phyloP scores from a whole-genome alignment of 2,329 filamentous ascomycete genomes.

The Microsporum canis region DNA sequence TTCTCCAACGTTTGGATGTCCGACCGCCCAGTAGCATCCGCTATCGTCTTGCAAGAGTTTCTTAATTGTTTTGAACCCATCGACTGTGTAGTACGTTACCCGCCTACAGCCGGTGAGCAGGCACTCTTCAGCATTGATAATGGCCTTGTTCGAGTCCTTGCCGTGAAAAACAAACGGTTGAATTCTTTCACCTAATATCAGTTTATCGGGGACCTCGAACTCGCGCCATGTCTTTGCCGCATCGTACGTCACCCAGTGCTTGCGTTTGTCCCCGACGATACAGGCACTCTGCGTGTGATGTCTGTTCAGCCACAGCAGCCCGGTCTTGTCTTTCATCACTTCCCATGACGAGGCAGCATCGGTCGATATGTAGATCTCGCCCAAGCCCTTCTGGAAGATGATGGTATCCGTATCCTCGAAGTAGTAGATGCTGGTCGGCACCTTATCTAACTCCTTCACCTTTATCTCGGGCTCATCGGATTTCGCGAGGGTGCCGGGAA shows the following conservation, averaged over 20 bases:
- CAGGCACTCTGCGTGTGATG: slow-evolving; percentile 71
- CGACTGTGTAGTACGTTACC: slow-evolving; percentile 60
- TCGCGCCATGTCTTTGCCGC: slow-evolving; percentile 67
- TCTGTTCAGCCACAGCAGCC: slow-evolving; percentile 61
- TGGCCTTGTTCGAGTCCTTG: slow-evolving; percentile 67
- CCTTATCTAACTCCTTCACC: slow-evolving; percentile 53
- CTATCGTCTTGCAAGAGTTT: slow-evolving; percentile 56
- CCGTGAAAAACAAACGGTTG: slow-evolving; percentile 68
- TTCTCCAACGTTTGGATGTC: slow-evolving; percentile 53
- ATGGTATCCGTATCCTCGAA: slow-evolving; percentile 82
- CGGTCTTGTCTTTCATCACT: slow-evolving; percentile 36
- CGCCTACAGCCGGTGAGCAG: slow-evolving; percentile 53
- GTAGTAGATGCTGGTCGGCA: slow-evolving; percentile 64
- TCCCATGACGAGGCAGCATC: slow-evolving; percentile 77
- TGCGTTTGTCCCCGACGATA: slow-evolving; percentile 55
- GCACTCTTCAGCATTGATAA: slow-evolving; percentile 63
- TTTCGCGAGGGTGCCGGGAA: slow-evolving; percentile 34
- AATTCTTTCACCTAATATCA: slow-evolving; percentile 30
- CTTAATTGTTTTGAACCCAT: slow-evolving; percentile 66
- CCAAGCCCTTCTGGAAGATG: slow-evolving; percentile 47
- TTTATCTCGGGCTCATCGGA: slow-evolving; percentile 53
- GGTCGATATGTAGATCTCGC: slow-evolving; percentile 62
- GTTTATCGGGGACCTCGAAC: slow-evolving; percentile 48
- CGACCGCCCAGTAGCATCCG: slow-evolving; percentile 81
- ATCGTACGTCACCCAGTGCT: slow-evolving; percentile 76